Conservation (phyloP, 179 eudicot genomes). For the Beta macrorhiza region DNA sequence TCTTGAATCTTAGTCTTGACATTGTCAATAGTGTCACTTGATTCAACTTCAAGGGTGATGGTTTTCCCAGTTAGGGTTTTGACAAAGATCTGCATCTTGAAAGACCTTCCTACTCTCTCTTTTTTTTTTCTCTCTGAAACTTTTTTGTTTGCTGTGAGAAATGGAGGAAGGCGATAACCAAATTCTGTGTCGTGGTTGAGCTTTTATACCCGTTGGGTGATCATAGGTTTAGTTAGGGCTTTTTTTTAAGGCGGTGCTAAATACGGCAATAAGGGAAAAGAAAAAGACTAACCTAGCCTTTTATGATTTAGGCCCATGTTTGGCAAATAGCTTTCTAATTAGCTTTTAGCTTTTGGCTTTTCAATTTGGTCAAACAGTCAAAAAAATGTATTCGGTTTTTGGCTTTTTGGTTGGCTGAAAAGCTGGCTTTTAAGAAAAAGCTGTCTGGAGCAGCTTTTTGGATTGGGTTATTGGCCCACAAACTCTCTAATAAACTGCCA, state of each 20-base stretch:
- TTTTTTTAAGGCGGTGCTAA: background rate
- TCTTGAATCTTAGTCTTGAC: conserved; percentile 47
- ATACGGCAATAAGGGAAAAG: no score
- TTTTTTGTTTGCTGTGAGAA: conserved; percentile 8
- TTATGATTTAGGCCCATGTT: no score
- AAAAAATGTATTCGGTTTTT: no score
- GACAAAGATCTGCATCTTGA: conserved; percentile 44
- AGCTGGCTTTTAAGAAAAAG: no score
- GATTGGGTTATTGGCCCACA: no score
- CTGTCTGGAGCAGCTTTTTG: no score
- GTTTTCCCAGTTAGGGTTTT: conserved; percentile 48
- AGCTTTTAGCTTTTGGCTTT: no score
- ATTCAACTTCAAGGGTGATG: conserved; percentile 45
- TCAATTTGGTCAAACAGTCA: no score
- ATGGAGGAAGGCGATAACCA: conserved; percentile 25
- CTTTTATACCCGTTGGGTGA: background rate
- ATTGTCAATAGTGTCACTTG: conserved; percentile 44
- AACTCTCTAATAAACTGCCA: no score
- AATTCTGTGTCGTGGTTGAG: background rate
- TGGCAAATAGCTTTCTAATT: no score
- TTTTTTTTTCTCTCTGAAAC: conserved; percentile 4
- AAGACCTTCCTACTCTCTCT: conserved; percentile 16
- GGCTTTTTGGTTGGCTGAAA: no score
- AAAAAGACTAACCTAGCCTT: no score
- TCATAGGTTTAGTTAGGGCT: conserved; percentile 5